A percentile compares a stretch with the other conserved stretches of the same genome.
Conservation (phyloP, 192 early-diverging fungal genomes). For the Gryganskiella cystojenkinii region DNA sequence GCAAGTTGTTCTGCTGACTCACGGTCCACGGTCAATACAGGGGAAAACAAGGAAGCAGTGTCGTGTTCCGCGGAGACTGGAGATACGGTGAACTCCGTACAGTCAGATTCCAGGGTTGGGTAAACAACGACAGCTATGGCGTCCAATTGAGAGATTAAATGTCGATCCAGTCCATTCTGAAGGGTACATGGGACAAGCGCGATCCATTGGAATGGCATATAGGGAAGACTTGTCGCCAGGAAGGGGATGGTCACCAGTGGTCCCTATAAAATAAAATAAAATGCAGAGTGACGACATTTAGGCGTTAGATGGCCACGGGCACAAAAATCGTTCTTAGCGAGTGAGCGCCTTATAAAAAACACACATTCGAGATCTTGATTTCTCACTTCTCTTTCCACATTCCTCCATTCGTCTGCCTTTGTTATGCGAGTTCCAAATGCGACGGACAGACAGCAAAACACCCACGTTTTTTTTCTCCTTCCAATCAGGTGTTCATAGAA, state of each 20-base stretch:
- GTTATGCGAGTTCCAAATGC: too few relatives aligned
- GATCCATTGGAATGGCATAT: slow-evolving; percentile 16
- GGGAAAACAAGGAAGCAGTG: background rate
- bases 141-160: background rate
- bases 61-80: background rate
- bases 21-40: slow-evolving; percentile 6
- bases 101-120: background rate
- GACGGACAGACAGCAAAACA: too few relatives aligned
- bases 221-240: slow-evolving; percentile 10
- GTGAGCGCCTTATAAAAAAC: too few relatives aligned
- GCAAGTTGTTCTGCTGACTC: slow-evolving; percentile 4
- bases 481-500: too few relatives aligned
- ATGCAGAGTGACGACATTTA: too few relatives aligned
- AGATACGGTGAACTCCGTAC: background rate
- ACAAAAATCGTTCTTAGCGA: too few relatives aligned
- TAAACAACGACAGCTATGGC: slow-evolving; percentile 20
- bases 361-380: too few relatives aligned
- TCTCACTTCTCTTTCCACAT: too few relatives aligned
- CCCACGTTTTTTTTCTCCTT: too few relatives aligned
- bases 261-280: slow-evolving; percentile 4
- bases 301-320: too few relatives aligned
- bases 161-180: background rate
- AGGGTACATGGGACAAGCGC: slow-evolving; percentile 16
- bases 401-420: too few relatives aligned
- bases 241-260: slow-evolving; percentile 20